Evolutionary conservation across 352 stramenopile species (phyloP).

Genomic region (Phytophthora sp.): DNA sequence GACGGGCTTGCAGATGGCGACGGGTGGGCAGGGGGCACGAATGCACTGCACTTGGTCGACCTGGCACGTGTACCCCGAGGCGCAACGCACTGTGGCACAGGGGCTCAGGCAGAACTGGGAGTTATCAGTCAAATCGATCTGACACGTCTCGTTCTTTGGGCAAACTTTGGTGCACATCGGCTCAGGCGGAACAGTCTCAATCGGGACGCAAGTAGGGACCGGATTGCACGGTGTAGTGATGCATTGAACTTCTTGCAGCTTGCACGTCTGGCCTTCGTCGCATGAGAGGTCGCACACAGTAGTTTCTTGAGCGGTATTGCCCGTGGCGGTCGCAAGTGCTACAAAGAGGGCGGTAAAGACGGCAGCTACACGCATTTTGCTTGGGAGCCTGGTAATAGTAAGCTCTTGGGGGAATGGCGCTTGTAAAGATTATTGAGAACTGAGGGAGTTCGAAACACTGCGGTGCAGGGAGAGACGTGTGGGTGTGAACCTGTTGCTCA

Average conservation of each 20-base stretch:
- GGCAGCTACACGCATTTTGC: slow-evolving; percentile 17
- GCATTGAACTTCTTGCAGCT: slow-evolving; percentile 24
- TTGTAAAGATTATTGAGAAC: slow-evolving; percentile 17
- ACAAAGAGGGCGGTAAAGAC: slow-evolving; percentile 11
- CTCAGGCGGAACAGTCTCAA: background rate
- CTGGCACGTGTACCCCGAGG: slow-evolving; percentile 20
- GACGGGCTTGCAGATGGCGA: slow-evolving; percentile 28
- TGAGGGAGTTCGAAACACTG: background rate
- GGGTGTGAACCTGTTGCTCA: slow-evolving; percentile 13
- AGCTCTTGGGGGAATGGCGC: background rate
- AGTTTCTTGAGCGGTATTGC: background rate
- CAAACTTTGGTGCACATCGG: slow-evolving; percentile 27
- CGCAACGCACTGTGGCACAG: slow-evolving; percentile 27
- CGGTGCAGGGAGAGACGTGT: background rate
- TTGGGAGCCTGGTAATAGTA: too few species aligned
- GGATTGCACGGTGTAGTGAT: slow-evolving; percentile 25
- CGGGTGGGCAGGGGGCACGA: slow-evolving; percentile 22
- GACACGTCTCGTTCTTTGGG: slow-evolving; percentile 23
- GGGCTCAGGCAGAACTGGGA: slow-evolving; percentile 30
- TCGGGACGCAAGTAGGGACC: slow-evolving; percentile 24
- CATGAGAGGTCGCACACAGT: slow-evolving; percentile 19
- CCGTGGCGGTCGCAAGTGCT: background rate
- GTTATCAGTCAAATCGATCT: slow-evolving; percentile 26
- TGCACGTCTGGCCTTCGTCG: slow-evolving; percentile 16
- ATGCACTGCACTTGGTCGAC: slow-evolving; percentile 36